These are phyloP conservation scores for Irpex lacteus DNA, from an alignment of 1,284 basidiomycete species.

Conservation along the genomic window DNA sequence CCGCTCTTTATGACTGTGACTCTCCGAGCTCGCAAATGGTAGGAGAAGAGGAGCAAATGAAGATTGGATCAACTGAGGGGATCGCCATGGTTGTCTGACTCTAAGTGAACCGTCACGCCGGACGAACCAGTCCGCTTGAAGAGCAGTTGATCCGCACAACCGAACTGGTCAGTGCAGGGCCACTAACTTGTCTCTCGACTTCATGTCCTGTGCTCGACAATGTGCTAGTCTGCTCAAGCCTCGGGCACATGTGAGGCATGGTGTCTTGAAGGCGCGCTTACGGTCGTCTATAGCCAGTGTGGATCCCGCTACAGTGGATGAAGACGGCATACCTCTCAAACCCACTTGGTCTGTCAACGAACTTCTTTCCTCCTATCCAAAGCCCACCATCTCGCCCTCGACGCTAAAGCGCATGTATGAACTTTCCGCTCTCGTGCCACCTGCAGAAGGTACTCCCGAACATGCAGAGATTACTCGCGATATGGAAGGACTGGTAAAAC, in stretches of 20 bases:
- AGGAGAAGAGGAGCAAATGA: no score
- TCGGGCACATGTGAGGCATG: neutral
- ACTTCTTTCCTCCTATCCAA: conserved; percentile 71
- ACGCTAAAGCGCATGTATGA: conserved; percentile 63
- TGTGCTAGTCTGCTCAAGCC: neutral
- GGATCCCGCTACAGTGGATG: conserved; percentile 39
- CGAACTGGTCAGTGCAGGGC: no score
- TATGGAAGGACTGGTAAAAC: conserved; percentile 64
- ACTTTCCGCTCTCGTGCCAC: conserved; percentile 68
- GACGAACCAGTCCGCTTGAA: no score
- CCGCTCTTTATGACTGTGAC: no score
- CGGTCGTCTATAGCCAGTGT: conserved; percentile 3
- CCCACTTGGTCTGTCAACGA: conserved; percentile 78
- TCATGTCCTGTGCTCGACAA: conserved; percentile 1
- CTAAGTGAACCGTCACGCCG: no score
- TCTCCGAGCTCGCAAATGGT: no score
- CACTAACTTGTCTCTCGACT: neutral
- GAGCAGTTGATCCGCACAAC: no score
- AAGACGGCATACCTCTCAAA: conserved; percentile 54
- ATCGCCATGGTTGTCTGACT: no score
- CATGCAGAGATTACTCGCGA: conserved; percentile 49
- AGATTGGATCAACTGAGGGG: no score
- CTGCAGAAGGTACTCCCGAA: conserved; percentile 49
- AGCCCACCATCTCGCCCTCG: conserved; percentile 51
- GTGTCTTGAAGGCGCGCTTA: neutral